These are phyloP conservation scores for Collybia nuda DNA, from an alignment of 768 basidiomycete genomes.

Conservation along the genomic window DNA sequence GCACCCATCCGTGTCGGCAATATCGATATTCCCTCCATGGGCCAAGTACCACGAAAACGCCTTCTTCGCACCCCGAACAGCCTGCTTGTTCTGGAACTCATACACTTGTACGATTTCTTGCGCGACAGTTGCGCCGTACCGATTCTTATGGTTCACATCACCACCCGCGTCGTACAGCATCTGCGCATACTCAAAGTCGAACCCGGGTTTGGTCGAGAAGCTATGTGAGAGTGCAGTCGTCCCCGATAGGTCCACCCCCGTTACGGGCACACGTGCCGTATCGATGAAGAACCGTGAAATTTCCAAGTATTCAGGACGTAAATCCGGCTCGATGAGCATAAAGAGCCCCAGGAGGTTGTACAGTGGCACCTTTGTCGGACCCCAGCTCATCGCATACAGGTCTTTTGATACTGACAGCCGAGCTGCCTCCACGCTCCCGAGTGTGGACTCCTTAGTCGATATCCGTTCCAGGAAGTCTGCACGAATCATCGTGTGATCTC, in stretches of 20 bases:
- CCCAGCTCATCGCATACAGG: slow-evolving; percentile 33
- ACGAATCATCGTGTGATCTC: slow-evolving; percentile 21
- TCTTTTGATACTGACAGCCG: slow-evolving; percentile 23
- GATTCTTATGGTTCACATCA: slow-evolving; percentile 38
- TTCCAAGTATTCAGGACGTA: slow-evolving; percentile 20
- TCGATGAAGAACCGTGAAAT: slow-evolving; percentile 33
- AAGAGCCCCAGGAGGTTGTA: slow-evolving; percentile 36
- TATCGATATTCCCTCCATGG: slow-evolving; percentile 40
- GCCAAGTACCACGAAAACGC: slow-evolving; percentile 37
- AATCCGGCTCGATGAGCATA: slow-evolving; percentile 21
- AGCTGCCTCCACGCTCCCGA: slow-evolving; percentile 1
- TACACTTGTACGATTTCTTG: slow-evolving; percentile 37
- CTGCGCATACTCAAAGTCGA: slow-evolving; percentile 42
- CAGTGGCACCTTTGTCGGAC: slow-evolving; percentile 37
- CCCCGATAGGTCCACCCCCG: slow-evolving; percentile 38
- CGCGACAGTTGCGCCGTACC: slow-evolving; percentile 37
- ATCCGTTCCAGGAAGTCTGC: slow-evolving; percentile 23
- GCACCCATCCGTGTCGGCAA: slow-evolving; percentile 38
- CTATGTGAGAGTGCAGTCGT: slow-evolving; percentile 38
- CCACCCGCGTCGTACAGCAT: slow-evolving; percentile 40
- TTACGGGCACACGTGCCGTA: slow-evolving; percentile 32
- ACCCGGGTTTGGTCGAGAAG: slow-evolving; percentile 38
- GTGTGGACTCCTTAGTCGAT: not conserved
- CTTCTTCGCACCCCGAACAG: slow-evolving; percentile 20
- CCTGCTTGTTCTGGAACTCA: slow-evolving; percentile 13